Conservation (phyloP, 139 green algal species). For the Limnomonas spitsbergensis region DNA sequence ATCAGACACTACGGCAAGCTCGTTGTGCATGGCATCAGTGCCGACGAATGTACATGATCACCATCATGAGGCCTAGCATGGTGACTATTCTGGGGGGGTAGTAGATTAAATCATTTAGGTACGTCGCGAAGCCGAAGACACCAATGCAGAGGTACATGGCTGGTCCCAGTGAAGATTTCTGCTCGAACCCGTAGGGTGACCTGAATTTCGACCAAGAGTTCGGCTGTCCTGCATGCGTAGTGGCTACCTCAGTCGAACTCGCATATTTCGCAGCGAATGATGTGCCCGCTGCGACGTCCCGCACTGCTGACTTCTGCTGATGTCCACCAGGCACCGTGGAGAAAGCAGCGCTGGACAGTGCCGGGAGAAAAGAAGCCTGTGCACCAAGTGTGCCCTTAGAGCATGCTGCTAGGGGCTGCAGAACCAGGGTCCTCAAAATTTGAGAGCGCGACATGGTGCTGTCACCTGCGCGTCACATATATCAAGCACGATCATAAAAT, state of each 20-base stretch:
- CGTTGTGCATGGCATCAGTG: slow-evolving; percentile 5
- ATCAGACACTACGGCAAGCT: not conserved
- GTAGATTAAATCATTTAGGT: not conserved
- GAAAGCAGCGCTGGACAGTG: too few relatives aligned
- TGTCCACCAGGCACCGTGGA: too few relatives aligned
- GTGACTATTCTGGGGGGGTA: not conserved
- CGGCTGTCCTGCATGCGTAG: not conserved
- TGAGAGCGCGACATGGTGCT: too few relatives aligned
- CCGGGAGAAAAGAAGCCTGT: too few relatives aligned
- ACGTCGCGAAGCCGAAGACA: not conserved
- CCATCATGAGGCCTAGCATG: slow-evolving; percentile 2
- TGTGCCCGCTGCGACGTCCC: too few relatives aligned
- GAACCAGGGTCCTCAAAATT: too few relatives aligned
- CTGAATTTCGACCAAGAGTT: slow-evolving; percentile 14
- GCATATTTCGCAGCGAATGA: not conserved
- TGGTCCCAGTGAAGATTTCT: not conserved
- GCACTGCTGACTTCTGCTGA: too few relatives aligned
- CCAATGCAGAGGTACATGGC: slow-evolving; percentile 10
- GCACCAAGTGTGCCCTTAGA: too few relatives aligned
- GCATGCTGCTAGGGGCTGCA: too few relatives aligned
- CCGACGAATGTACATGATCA: slow-evolving; percentile 14
- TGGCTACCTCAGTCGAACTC: not conserved
- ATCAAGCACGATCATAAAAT: too few relatives aligned
- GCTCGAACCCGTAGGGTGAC: not conserved
- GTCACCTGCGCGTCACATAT: too few relatives aligned